phyloP scores from a whole-genome alignment of 75 land plant genomes.

The Azolla pinnata region DNA sequence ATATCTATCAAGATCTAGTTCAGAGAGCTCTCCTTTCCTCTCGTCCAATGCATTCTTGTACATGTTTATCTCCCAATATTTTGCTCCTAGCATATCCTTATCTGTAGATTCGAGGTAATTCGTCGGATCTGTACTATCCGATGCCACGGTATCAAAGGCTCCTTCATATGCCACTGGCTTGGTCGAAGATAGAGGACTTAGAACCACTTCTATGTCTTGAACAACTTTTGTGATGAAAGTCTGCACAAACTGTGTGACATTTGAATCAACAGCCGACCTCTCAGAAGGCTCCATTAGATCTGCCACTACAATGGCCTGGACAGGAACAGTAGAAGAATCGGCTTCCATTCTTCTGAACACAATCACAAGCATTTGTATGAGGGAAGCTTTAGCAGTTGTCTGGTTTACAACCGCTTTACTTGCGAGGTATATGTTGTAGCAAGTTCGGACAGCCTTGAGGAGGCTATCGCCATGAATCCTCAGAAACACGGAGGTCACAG shows the following conservation, averaged over 20 bases:
- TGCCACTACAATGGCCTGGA: slow-evolving; percentile 93
- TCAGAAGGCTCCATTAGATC: slow-evolving; percentile 87
- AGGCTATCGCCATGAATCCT: slow-evolving; percentile 88
- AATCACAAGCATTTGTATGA: slow-evolving; percentile 95
- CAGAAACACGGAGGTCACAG: slow-evolving; percentile 73
- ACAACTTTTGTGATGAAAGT: slow-evolving; percentile 87
- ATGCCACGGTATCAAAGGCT: slow-evolving; percentile 81
- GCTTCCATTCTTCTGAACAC: slow-evolving; percentile 99
- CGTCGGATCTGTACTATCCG: slow-evolving; percentile 64
- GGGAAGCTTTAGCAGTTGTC: slow-evolving; percentile 93
- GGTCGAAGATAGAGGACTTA: slow-evolving; percentile 56
- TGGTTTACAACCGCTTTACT: slow-evolving; percentile 85
- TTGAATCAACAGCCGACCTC: slow-evolving; percentile 37
- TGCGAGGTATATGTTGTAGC: slow-evolving; percentile 80
- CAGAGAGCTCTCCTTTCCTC: slow-evolving; percentile 76
- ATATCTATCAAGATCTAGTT: slow-evolving; percentile 66
- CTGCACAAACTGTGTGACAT: slow-evolving; percentile 73
- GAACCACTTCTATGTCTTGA: slow-evolving; percentile 83
- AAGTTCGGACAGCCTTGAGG: slow-evolving; percentile 71
- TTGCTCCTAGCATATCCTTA: slow-evolving; percentile 97
- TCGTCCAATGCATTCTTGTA: slow-evolving; percentile 94
- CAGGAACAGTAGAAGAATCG: slow-evolving; percentile 83
- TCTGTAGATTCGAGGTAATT: slow-evolving; percentile 91
- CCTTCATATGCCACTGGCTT: slow-evolving; percentile 61
- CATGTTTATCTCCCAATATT: slow-evolving; percentile 99